Conservation (phyloP, 1,284 basidiomycete species). For the Moesziomyces globuligerus region DNA sequence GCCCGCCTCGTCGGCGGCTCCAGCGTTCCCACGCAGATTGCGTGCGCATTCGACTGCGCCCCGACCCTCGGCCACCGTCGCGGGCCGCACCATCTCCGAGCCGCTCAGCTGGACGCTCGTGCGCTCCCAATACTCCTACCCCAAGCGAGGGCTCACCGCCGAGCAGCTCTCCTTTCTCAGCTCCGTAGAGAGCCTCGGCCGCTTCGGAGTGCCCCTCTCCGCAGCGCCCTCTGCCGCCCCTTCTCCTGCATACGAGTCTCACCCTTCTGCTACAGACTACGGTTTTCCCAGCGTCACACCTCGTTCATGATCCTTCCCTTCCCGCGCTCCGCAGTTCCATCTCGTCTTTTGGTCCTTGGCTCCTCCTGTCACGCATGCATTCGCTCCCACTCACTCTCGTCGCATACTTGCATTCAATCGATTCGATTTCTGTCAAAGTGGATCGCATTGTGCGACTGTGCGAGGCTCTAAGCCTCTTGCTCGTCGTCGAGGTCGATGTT, state of each 20-base stretch:
- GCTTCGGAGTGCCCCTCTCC: conserved; percentile 31
- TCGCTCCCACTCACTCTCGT: background rate
- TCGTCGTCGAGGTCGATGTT: too few relatives aligned
- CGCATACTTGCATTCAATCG: background rate
- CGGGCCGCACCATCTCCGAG: conserved; percentile 29
- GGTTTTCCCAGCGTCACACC: conserved; percentile 18
- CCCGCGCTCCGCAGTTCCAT: background rate
- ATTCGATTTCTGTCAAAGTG: background rate
- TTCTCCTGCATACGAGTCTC: conserved; percentile 24
- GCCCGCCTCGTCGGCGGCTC: background rate
- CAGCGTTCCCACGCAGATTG: conserved; percentile 6
- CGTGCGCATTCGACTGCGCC: conserved; percentile 16
- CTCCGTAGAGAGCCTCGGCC: conserved; percentile 44
- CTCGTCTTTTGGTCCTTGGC: background rate
- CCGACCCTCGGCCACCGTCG: conserved; percentile 1
- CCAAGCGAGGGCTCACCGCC: conserved; percentile 31
- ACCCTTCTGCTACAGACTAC: conserved; percentile 13
- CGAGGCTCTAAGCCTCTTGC: too few relatives aligned
- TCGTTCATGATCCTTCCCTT: background rate
- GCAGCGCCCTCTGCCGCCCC: background rate
- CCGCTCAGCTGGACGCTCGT: conserved; percentile 43
- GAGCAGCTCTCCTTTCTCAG: conserved; percentile 44
- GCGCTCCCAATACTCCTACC: conserved; percentile 38
- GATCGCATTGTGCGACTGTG: too few relatives aligned
- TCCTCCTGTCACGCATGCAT: background rate